Evolutionary conservation across 495 filamentous ascomycete genomes (phyloP), one percentile per base, ranked within the genome.

Genomic region (Glutinoglossum americanum): DNA sequence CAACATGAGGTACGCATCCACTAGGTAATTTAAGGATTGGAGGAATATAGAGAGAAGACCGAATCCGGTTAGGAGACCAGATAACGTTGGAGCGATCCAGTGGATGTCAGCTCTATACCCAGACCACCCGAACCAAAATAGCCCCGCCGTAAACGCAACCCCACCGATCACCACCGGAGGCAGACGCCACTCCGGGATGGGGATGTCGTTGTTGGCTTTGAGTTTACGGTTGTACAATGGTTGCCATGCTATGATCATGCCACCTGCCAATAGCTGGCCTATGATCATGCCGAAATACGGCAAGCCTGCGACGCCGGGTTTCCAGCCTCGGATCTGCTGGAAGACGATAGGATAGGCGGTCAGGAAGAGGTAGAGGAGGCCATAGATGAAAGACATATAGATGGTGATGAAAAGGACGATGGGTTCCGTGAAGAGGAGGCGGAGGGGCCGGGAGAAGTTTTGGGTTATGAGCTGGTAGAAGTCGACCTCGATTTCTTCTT

Each of bases 51-150:
- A 75, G 64, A 89, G 73, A 0, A 94, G 72, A 4, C 78, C 78
- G 56, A 80, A 80, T 17, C 76, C 78, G 17, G 70, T 72, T 32
- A 74, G 69, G 41, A 75, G 62, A 28, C 88, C 87, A 5, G 81
- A 82, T 1, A 87, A 70, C 0, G 85, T 84, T 3, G 87, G 88
- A 0, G 81, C 83, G 60, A 88, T 85, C 88, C 87, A 94, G 67
- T 84, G 86, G 59, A 86, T 80, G 48, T 76, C 67, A 0, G 61
- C 65, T 49, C 60, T 71, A 66, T 81, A 83, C 21, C 81, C 81
- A 0, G 83, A 79, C 87, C 87, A 93, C 25, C 84, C 85, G 65
- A 90, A 89, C 85, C 86, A 90, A 73, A 93, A 89, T 5, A 93
- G 76, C 3, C 87, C 87, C 15, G 63, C 72, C 1, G 86, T 74